phyloP scores from a whole-genome alignment of 176 grass and related monocot genomes.

The Ensete glaucum region DNA sequence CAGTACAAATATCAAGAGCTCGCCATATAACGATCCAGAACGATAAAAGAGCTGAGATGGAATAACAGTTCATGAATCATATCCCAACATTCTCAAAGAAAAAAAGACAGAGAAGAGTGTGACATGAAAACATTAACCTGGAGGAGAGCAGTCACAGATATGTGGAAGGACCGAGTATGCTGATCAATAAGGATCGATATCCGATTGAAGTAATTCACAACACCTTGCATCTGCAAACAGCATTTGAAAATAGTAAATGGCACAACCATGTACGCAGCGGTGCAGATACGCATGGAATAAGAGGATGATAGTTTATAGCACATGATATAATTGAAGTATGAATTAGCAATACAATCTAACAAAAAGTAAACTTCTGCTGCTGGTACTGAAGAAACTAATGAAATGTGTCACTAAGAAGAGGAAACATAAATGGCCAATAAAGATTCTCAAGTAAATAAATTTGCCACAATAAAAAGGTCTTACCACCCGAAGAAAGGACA shows the following conservation, averaged over 20 bases:
- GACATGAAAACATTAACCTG: conserved; percentile 4
- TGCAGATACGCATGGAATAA: too few species aligned
- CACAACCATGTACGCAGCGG: background rate
- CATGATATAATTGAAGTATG: too few species aligned
- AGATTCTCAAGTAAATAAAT: background rate
- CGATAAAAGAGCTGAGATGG: conserved; percentile 13
- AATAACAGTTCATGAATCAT: background rate
- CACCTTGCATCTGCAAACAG: conserved; percentile 68
- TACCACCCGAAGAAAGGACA: conserved; percentile 83
- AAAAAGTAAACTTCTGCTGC: too few species aligned
- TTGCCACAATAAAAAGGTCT: background rate
- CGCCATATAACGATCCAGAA: conserved; percentile 21
- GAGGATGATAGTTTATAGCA: too few species aligned
- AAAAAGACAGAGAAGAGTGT: background rate
- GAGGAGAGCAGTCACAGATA: conserved; percentile 26
- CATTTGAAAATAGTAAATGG: conserved; percentile 4
- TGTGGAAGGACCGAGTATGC: conserved; percentile 26
- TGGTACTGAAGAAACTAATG: too few species aligned
- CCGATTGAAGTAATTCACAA: conserved; percentile 82
- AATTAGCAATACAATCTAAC: background rate
- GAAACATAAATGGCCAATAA: too few species aligned
- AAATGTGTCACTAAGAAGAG: too few species aligned
- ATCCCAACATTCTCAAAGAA: background rate
- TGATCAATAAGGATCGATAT: conserved; percentile 35
- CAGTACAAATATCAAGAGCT: conserved; percentile 18